Conservation (phyloP, 179 eudicot species). For the Camellia oleifera region DNA sequence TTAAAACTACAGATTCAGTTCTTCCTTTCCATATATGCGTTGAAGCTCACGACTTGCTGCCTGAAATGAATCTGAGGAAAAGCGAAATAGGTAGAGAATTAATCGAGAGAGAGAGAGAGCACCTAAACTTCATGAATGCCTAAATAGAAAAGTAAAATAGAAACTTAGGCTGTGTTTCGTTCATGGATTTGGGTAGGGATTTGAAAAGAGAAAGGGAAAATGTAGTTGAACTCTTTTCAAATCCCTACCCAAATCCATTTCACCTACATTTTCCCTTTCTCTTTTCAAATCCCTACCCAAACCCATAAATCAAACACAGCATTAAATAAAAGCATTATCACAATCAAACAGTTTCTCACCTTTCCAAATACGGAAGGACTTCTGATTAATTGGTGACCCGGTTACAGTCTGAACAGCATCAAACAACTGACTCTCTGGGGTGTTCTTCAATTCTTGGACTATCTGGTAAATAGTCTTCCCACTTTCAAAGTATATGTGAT, state of each 20-base stretch:
- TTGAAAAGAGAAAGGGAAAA: no score
- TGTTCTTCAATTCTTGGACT: slow-evolving; percentile 37
- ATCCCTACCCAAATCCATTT: no score
- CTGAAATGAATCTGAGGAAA: slow-evolving; percentile 28
- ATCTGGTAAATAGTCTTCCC: slow-evolving; percentile 36
- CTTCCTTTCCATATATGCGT: slow-evolving; percentile 30
- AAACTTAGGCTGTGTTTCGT: no score
- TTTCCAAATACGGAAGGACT: slow-evolving; percentile 35
- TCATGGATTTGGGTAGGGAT: no score
- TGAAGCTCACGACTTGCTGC: slow-evolving; percentile 31
- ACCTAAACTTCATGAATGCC: background rate
- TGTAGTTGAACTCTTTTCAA: no score
- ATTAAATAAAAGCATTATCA: background rate
- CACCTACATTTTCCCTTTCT: no score
- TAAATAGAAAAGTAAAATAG: background rate
- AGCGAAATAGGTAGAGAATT: background rate
- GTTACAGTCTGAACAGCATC: slow-evolving; percentile 36
- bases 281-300: no score
- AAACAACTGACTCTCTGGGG: slow-evolving; percentile 31
- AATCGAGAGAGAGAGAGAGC: background rate
- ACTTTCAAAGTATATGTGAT: slow-evolving; percentile 37
- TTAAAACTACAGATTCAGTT: slow-evolving; percentile 9
- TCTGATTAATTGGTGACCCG: slow-evolving; percentile 40
- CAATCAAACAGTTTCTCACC: slow-evolving; percentile 18
- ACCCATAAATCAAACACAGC: no score